Evolutionary conservation across 2,329 filamentous ascomycete genomes (phyloP), one percentile per base, ranked within the genome.

Genomic region (Didymella lethalis): DNA sequence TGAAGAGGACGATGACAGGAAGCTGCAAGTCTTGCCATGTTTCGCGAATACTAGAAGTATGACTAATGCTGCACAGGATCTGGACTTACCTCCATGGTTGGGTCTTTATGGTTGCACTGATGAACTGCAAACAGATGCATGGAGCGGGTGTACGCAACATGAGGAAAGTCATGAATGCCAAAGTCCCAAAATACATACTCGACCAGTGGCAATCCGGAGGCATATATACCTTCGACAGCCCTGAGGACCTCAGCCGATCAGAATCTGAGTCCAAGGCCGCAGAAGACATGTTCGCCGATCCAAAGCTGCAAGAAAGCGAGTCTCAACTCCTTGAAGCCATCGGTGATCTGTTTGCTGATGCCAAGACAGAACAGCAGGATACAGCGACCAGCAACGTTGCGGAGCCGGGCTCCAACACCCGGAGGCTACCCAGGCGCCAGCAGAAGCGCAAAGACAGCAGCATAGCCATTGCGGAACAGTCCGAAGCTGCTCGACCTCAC

Each of bases 11-110:
- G 50, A 54, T 18, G 56, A 49, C 10, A 46, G 46, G 40, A 54
- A 36, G 29, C 0, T 54, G 56, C 54, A 38, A n/a, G 51, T 47
- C 7, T 10, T 41, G n/a, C 3, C 29, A 12, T 43, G 3, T 16
- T 10, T 11, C 5, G 12, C 26, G 23, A 4, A 10, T 10, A 3
- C 2, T 40, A 29, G 6, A 41, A 7, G 10, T 3, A 7, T 43
- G 2, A 51, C 28, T 48, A 29, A 58, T 29, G 4, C 11, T 4
- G 7, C 25, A 23, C 23, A 59, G 56, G 28, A 14, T 59, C 11
- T 50, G 56, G 47, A 54, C 47, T 4, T 32, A 59, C 40, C 50
- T 59, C 18, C 56, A 59, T 18, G 40, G 41, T 32, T 59, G 56
- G 56, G 47, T 54, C n/a, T 54, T 59, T 23, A 26, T 47, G 12